Evolutionary conservation across 306 rosid species (phyloP).

Genomic region (Castanospermum australe): DNA sequence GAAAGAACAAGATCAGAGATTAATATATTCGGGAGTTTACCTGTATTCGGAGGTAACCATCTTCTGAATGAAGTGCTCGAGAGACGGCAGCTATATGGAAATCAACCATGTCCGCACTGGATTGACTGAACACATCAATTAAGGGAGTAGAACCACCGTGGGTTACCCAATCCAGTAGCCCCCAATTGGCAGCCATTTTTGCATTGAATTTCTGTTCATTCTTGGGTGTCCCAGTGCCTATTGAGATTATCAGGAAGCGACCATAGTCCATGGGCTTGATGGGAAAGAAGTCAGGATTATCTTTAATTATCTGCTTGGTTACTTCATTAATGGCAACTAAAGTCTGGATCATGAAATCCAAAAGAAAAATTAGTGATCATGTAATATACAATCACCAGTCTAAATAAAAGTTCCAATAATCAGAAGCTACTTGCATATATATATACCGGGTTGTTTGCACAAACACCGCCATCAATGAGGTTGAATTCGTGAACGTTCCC

Average conservation of each 20-base stretch:
- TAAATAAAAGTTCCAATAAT: background rate
- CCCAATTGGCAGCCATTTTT: conserved; percentile 19
- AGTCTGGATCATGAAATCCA: background rate
- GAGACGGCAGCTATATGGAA: background rate
- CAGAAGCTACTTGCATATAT: background rate
- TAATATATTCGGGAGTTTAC: background rate
- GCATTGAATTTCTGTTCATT: background rate
- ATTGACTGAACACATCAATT: conserved; percentile 13
- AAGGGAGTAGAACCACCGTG: conserved; percentile 1
- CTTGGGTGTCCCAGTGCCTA: conserved; percentile 28
- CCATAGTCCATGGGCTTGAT: conserved; percentile 14
- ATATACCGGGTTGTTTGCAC: conserved; percentile 67
- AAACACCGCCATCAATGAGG: conserved; percentile 65
- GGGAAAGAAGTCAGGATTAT: too few relatives aligned
- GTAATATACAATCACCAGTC: background rate
- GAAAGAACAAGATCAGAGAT: too few relatives aligned
- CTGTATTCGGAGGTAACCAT: conserved; percentile 26
- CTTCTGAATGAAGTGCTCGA: conserved; percentile 6
- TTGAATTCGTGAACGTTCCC: conserved; percentile 46
- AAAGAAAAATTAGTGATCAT: conserved; percentile 31
- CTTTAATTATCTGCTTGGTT: background rate
- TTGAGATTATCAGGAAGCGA: background rate
- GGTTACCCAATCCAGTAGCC: conserved; percentile 16
- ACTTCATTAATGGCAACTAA: conserved; percentile 35
- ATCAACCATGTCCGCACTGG: conserved; percentile 24